A percentile compares a stretch with the other conserved stretches of the same genome.
phyloP scores from a whole-genome alignment of 208 protist genomes.

The Leishmania guyanensis region DNA sequence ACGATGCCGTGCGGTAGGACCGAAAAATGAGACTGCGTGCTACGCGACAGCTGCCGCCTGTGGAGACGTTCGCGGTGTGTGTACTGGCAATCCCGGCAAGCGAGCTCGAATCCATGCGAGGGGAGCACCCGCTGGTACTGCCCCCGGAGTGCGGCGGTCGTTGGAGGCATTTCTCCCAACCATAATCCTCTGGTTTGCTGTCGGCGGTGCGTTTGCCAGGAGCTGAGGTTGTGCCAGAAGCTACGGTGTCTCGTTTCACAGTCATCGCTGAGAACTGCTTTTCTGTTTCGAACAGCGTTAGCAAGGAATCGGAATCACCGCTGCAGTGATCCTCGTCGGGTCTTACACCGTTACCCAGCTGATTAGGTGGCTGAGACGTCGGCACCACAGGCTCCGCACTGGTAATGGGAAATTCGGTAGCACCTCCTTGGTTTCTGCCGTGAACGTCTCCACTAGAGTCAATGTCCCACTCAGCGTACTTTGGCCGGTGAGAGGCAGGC shows the following conservation, averaged over 20 bases:
- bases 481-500: neutral
- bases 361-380: neutral
- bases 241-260: neutral
- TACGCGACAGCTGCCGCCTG: slow-evolving; percentile 4
- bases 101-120: neutral
- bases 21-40: slow-evolving; percentile 32
- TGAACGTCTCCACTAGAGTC: neutral
- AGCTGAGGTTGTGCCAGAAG: neutral
- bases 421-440: neutral
- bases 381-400: neutral
- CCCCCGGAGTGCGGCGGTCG: neutral
- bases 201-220: neutral
- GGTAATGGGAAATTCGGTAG: neutral
- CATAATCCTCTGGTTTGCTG: neutral
- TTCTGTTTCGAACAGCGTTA: neutral
- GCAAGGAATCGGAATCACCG: neutral
- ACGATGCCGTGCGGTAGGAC: slow-evolving; percentile 13
- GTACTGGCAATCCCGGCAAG: neutral
- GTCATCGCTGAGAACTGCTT: neutral
- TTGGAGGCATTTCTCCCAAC: neutral
- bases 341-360: neutral
- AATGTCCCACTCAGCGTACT: neutral
- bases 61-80: neutral
- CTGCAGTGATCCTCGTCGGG: neutral
- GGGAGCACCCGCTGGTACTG: neutral